These are phyloP conservation scores for Magnaporthales sp. DNA, from an alignment of 2,329 filamentous ascomycete genomes.

Conservation along the genomic window DNA sequence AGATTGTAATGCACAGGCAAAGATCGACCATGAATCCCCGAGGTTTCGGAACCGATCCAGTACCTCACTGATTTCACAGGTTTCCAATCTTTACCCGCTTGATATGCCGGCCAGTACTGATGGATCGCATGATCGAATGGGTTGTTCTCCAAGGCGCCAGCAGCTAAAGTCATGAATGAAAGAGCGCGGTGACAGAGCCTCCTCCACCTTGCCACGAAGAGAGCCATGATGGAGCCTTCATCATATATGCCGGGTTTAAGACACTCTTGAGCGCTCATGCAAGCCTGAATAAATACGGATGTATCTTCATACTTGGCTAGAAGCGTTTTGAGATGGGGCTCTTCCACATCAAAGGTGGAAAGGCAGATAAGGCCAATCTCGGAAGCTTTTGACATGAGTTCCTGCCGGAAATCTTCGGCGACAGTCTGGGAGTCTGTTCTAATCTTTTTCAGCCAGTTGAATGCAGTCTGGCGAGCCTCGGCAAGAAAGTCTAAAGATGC, in stretches of 20 bases:
- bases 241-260: background rate
- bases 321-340: conserved; percentile 15
- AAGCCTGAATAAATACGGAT: conserved; percentile 26
- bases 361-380: conserved; percentile 32
- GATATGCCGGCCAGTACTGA: conserved; percentile 19
- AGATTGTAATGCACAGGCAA: conserved; percentile 36
- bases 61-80: background rate
- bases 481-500: conserved; percentile 22
- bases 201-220: conserved; percentile 18
- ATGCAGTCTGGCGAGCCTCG: conserved; percentile 20
- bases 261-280: conserved; percentile 26
- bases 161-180: conserved; percentile 10
- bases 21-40: background rate
- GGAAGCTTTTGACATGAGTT: conserved; percentile 23
- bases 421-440: conserved; percentile 15
- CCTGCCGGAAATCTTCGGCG: conserved; percentile 17
- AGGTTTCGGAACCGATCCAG: conserved; percentile 14
- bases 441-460: conserved; percentile 29
- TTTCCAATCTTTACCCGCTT: conserved; percentile 5
- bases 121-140: conserved; percentile 13
- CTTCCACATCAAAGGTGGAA: conserved; percentile 34
- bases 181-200: conserved; percentile 13
- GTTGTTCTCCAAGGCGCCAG: conserved; percentile 14
- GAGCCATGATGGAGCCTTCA: conserved; percentile 7
- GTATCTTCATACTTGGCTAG: conserved; percentile 18